A percentile compares a stretch with the other conserved stretches of the same genome.
Evolutionary conservation across 768 basidiomycete genomes (phyloP).

Genomic region (Leccinum truebloodii): DNA sequence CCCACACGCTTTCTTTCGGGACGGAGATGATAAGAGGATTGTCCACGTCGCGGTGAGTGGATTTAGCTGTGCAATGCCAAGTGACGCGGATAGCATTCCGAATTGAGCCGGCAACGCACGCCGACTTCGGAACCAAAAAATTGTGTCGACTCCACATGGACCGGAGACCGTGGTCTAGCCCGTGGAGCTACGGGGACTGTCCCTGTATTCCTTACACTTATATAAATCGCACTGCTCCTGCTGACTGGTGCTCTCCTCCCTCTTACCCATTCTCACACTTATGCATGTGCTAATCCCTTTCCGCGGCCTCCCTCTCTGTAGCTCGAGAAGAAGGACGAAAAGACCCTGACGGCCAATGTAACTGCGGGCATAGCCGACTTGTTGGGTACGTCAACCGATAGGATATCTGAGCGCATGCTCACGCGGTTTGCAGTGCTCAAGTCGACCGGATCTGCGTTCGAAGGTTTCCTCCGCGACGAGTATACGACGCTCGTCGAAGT

Average conservation of each 20-base stretch:
- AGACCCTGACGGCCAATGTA: constrained; percentile 60
- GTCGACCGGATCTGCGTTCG: constrained; percentile 83
- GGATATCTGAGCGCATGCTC: not conserved
- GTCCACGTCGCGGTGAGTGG: constrained; percentile 57
- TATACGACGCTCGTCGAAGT: constrained; percentile 87
- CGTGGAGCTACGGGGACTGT: constrained; percentile 21
- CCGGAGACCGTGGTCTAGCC: constrained; percentile 17
- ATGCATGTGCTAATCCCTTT: not conserved
- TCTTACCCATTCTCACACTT: not conserved
- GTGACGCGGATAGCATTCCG: not conserved
- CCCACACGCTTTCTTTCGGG: constrained; percentile 79
- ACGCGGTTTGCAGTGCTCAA: constrained; percentile 67
- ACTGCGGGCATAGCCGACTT: constrained; percentile 76
- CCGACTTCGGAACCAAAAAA: constrained; percentile 3
- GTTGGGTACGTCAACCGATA: constrained; percentile 52
- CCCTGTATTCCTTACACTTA: constrained; percentile 2
- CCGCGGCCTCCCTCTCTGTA: constrained; percentile 21
- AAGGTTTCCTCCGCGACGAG: constrained; percentile 79
- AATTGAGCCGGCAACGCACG: constrained; percentile 24
- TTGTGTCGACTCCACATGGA: constrained; percentile 21
- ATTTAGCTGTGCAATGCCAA: constrained; percentile 4
- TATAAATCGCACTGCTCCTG: constrained; percentile 12
- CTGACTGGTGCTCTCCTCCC: not conserved
- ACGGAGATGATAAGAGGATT: constrained; percentile 87
- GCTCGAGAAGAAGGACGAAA: constrained; percentile 72